Evolutionary conservation across 1,139 yeast genomes (phyloP).

Genomic region (Saccharomyces hybrid): DNA sequence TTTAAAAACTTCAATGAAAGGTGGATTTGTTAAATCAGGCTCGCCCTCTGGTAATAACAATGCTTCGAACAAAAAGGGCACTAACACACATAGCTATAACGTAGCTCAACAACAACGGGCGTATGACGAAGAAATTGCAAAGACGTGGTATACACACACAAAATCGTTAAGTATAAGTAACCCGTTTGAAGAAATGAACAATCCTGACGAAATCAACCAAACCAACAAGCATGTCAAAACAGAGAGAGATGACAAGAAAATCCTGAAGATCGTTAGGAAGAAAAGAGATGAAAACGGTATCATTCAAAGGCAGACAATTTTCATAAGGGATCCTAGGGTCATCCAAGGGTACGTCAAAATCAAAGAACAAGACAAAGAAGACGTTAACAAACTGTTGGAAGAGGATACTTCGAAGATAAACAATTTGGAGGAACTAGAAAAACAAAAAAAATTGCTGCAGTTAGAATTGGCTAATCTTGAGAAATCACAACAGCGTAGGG

Average conservation of each 20-base stretch:
- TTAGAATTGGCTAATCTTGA: slow-evolving; percentile 80
- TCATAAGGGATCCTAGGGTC: slow-evolving; percentile 75
- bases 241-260: slow-evolving; percentile 34
- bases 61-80: slow-evolving; percentile 9
- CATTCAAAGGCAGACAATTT: slow-evolving; percentile 72
- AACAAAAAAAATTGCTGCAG: slow-evolving; percentile 69
- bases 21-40: slow-evolving; percentile 70
- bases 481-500: slow-evolving; percentile 60
- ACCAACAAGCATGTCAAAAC: slow-evolving; percentile 29
- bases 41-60: neutral
- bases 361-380: slow-evolving; percentile 65
- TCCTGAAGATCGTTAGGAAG: slow-evolving; percentile 69
- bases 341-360: slow-evolving; percentile 79
- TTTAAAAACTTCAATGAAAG: slow-evolving; percentile 87
- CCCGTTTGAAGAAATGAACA: slow-evolving; percentile 38
- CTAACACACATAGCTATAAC: slow-evolving; percentile 62
- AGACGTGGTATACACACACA: slow-evolving; percentile 88
- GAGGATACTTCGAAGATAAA: slow-evolving; percentile 68
- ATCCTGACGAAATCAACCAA: slow-evolving; percentile 32
- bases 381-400: slow-evolving; percentile 29
- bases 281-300: slow-evolving; percentile 81
- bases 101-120: slow-evolving; percentile 87
- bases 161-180: slow-evolving; percentile 46
- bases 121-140: slow-evolving; percentile 81
- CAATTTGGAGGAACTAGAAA: slow-evolving; percentile 78